Percentiles rank a stretch among this genome's conserved stretches.
These are phyloP conservation scores for Eucalyptus brandiana DNA, from an alignment of 345 rosid genomes.

Conservation along the genomic window DNA sequence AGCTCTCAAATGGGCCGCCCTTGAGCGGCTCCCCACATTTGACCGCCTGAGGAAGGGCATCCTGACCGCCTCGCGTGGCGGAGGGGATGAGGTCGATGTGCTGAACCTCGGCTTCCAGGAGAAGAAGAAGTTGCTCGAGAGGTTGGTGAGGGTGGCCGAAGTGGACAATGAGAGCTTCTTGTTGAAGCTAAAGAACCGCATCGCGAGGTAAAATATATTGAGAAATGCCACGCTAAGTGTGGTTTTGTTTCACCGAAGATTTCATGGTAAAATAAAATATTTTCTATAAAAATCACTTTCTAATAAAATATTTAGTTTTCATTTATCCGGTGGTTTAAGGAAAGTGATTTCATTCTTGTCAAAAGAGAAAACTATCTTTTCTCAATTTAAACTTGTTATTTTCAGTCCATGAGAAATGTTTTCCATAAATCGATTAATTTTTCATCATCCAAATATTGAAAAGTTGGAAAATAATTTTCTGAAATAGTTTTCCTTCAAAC, in stretches of 20 bases:
- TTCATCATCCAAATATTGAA: neutral
- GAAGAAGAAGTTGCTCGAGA: conserved; percentile 16
- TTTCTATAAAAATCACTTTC: neutral
- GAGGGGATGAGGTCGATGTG: conserved; percentile 12
- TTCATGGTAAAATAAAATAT: no score
- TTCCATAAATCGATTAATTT: neutral
- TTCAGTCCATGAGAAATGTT: neutral
- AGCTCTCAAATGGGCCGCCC: conserved; percentile 50
- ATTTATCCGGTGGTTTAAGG: neutral
- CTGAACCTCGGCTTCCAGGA: conserved; percentile 19
- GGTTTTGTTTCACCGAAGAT: no score
- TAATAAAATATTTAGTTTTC: neutral
- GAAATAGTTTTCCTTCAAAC: neutral
- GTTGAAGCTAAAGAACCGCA: conserved; percentile 3
- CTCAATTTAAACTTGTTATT: neutral
- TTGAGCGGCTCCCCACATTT: conserved; percentile 42
- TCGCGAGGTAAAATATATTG: neutral
- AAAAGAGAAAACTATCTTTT: neutral
- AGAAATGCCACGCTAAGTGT: no score
- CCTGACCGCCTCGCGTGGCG: conserved; percentile 1
- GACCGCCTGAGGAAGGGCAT: conserved; percentile 37
- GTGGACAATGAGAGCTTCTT: conserved; percentile 34
- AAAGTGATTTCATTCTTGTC: neutral
- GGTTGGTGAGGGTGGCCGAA: conserved; percentile 19
- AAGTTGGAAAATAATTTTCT: neutral